These are phyloP conservation scores for Scutellaria baicalensis DNA, from an alignment of 257 asterid species.

Conservation along the genomic window DNA sequence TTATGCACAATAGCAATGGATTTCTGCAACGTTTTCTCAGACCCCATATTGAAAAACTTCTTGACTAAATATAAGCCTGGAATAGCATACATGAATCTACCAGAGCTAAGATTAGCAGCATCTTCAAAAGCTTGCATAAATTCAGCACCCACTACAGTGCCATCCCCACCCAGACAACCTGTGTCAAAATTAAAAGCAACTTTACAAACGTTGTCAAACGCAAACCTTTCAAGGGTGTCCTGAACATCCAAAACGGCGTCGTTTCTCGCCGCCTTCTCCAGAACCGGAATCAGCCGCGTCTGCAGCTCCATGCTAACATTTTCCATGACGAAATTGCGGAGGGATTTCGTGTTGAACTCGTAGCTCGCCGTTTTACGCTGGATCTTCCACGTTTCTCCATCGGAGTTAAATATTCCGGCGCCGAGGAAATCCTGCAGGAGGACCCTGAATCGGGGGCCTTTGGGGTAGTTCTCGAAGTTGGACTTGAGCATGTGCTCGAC, in stretches of 20 bases:
- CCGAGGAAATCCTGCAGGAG: slow-evolving; percentile 74
- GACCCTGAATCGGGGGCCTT: slow-evolving; percentile 53
- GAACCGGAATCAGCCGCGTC: slow-evolving; percentile 47
- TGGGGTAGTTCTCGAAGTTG: slow-evolving; percentile 69
- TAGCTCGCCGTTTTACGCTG: slow-evolving; percentile 87
- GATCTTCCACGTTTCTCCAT: slow-evolving; percentile 56
- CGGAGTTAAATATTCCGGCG: slow-evolving; percentile 68
- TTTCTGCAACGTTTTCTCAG: slow-evolving; percentile 44
- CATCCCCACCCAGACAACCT: slow-evolving; percentile 65
- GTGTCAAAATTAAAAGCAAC: slow-evolving; percentile 78
- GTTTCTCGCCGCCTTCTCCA: slow-evolving; percentile 25
- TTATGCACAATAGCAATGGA: slow-evolving; percentile 55
- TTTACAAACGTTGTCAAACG: slow-evolving; percentile 76
- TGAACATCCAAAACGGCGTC: slow-evolving; percentile 48
- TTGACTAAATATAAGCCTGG: slow-evolving; percentile 34
- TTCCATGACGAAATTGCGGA: slow-evolving; percentile 64
- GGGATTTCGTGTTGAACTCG: slow-evolving; percentile 82
- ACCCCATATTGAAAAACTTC: slow-evolving; percentile 49
- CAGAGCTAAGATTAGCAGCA: slow-evolving; percentile 68
- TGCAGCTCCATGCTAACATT: slow-evolving; percentile 46
- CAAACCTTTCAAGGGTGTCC: slow-evolving; percentile 67
- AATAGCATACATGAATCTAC: slow-evolving; percentile 65
- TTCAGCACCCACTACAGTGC: slow-evolving; percentile 35
- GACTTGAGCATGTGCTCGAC: slow-evolving; percentile 73
- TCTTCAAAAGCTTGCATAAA: slow-evolving; percentile 84